Evolutionary conservation across 176 grass and related monocot genomes (phyloP), one percentile per base, ranked within the genome.

Genomic region (Triticum dicoccoides): DNA sequence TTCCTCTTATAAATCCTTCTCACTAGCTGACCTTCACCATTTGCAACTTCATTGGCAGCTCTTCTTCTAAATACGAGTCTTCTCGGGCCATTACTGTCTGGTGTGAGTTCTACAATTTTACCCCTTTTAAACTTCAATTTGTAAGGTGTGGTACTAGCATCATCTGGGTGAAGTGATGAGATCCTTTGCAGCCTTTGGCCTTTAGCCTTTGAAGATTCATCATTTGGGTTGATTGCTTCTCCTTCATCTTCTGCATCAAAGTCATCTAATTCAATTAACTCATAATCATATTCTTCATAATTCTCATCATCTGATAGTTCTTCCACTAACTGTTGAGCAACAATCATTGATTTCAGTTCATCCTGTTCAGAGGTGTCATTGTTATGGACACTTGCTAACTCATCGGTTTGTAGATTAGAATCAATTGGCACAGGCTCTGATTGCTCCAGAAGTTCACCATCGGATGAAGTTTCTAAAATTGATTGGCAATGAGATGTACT

Each of bases 111-210:
- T 44, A 99, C 74, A 86, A 92, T 89, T 86, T 86, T 93, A 86
- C 91, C 94, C 81, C 87, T 89, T 86, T 82, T 99, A 59, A 96
- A 99, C 77, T 93, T 96, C 61, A 99, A 77, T 78, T 92, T 96
- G 56, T 99, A 91, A 71, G 97, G 79, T 73, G 76, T 84, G 41
- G 69, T 33, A 83, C 15, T 79, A 74, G 74, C 47, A 84, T 91
- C 89, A 82, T 96, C 90, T 34, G 34, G n/a, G 71, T 89, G 47
- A 15, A 82, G 24, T 11, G 38, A 1, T 38, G 88, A 47, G 23
- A 5, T 86, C 89, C 88, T 92, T 86, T 82, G 87, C 78, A 12
- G 10, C 73, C 82, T 80, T 76, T 56, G 82, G 25, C 75, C 72
- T 83, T 89, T 82, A 47, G 77, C 44, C 12, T 84, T 90, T 29